Evolutionary conservation across 2,329 filamentous ascomycete genomes (phyloP).

Genomic region (Aureobasidium musti): DNA sequence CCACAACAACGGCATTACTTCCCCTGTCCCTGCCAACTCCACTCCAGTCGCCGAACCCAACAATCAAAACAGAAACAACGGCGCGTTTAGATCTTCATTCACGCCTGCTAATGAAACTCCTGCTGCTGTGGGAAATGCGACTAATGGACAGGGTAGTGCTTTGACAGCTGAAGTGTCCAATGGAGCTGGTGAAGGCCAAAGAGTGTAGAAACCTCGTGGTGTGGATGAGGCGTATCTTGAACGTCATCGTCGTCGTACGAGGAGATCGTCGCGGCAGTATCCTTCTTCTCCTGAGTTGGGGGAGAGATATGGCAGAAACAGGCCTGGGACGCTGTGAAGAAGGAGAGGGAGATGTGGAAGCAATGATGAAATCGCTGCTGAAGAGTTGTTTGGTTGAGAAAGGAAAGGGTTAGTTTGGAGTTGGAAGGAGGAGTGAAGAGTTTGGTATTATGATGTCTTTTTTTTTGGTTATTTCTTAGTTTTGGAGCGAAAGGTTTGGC

Average conservation of each 20-base stretch:
- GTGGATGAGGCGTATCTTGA: not conserved
- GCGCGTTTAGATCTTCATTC: slow-evolving; percentile 17
- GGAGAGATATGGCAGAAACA: not conserved
- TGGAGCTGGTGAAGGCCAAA: not conserved
- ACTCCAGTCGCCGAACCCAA: not conserved
- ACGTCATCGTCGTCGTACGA: not conserved
- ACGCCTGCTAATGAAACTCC: not conserved
- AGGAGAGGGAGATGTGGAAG: not conserved
- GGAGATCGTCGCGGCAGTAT: not conserved
- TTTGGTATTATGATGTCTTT: no score
- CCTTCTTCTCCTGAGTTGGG: not conserved
- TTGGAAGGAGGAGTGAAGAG: no score
- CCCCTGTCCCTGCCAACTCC: not conserved
- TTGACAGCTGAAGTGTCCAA: not conserved
- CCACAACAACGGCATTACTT: not conserved
- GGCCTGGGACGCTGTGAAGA: not conserved
- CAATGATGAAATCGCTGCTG: no score
- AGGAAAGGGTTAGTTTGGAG: no score
- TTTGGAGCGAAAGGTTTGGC: no score
- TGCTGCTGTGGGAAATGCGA: not conserved
- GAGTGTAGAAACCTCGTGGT: not conserved
- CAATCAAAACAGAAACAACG: slow-evolving; percentile 19
- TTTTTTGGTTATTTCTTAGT: no score
- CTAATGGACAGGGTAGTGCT: not conserved
- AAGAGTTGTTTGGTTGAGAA: no score